Evolutionary conservation across 2,329 filamentous ascomycete species (phyloP).

Genomic region (Claviceps capensis): DNA sequence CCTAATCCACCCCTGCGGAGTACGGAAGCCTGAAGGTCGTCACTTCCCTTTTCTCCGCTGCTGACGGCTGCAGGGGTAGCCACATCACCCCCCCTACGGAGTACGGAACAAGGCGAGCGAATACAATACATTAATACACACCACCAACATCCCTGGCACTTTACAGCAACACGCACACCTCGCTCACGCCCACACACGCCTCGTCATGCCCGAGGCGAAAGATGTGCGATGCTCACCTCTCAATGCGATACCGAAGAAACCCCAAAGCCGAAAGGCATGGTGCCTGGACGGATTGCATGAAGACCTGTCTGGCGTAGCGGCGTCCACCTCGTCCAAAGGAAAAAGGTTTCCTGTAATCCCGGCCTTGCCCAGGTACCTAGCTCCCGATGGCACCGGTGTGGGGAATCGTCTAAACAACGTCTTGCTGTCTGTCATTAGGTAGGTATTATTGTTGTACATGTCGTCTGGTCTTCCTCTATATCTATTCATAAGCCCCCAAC

Average conservation of each 20-base stretch:
- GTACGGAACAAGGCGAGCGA: no score
- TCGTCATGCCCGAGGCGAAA: background rate
- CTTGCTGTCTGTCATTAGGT: no score
- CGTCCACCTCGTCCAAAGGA: background rate
- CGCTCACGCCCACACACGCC: background rate
- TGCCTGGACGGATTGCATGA: background rate
- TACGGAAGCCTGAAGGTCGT: no score
- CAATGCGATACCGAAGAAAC: conserved; percentile 7
- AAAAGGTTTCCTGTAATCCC: background rate
- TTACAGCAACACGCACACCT: no score
- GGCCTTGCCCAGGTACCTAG: background rate
- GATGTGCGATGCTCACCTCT: background rate
- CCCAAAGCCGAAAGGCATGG: conserved; percentile 4
- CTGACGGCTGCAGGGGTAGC: background rate
- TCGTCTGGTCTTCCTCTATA: conserved; percentile 4
- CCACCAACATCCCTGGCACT: no score
- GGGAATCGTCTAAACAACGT: background rate
- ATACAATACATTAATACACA: no score
- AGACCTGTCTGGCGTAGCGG: background rate
- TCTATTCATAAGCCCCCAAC: conserved; percentile 10
- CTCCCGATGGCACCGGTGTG: conserved; percentile 5
- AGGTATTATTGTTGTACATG: background rate
- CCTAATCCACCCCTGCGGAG: no score
- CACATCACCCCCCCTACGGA: no score
- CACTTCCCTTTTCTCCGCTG: background rate